Conservation (phyloP, 129 eudicot species). For the Silybum marianum region DNA sequence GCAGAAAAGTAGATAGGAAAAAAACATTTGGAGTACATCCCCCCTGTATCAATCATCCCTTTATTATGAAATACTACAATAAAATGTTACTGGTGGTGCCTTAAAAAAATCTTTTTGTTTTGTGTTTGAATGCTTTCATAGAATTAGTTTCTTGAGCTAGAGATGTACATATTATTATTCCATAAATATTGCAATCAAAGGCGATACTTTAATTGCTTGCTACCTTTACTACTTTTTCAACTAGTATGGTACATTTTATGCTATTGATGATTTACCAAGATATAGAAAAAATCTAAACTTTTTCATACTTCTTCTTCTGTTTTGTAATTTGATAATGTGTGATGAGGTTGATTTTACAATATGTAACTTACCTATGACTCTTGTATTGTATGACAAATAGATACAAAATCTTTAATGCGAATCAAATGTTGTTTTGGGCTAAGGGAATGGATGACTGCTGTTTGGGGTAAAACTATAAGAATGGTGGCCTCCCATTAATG, state of each 20-base stretch:
- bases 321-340: slow-evolving; percentile 2
- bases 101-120: not conserved
- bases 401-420: not conserved
- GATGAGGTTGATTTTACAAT: slow-evolving; percentile 1
- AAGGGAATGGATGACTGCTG: not conserved
- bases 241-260: not conserved
- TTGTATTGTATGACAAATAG: not conserved
- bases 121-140: slow-evolving; percentile 15
- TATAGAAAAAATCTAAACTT: not conserved
- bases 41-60: slow-evolving; percentile 24
- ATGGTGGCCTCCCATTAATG: not conserved
- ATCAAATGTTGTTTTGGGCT: not conserved
- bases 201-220: slow-evolving; percentile 3
- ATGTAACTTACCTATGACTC: not conserved
- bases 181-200: not conserved
- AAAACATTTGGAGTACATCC: slow-evolving; percentile 2
- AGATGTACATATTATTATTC: slow-evolving; percentile 17
- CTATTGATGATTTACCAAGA: slow-evolving; percentile 1
- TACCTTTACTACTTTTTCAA: not conserved
- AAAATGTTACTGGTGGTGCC: slow-evolving; percentile 16
- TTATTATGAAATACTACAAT: slow-evolving; percentile 25
- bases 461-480: not conserved
- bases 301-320: not conserved
- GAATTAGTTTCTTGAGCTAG: slow-evolving; percentile 6
- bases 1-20: slow-evolving; percentile 45